Evolutionary conservation across 371 early-diverging fungal species (phyloP).

Genomic region (Rhizomucor miehei): DNA sequence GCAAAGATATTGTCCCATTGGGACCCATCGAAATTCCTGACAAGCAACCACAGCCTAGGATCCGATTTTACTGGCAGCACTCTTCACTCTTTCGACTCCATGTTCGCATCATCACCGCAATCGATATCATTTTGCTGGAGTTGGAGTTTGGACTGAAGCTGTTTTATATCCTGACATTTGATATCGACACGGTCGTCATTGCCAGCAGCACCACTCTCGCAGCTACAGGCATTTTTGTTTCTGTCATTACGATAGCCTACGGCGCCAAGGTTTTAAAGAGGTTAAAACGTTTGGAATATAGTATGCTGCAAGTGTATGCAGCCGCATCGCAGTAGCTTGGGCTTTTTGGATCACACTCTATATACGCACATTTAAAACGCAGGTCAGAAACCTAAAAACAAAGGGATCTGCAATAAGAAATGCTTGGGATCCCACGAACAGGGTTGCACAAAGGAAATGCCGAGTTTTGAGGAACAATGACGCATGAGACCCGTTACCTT

Average conservation of each 20-base stretch:
- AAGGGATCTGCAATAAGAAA: background rate
- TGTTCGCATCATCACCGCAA: conserved; percentile 31
- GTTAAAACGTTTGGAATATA: conserved; percentile 23
- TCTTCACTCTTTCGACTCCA: conserved; percentile 28
- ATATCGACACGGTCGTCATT: conserved; percentile 35
- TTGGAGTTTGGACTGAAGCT: conserved; percentile 41
- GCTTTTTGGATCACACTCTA: background rate
- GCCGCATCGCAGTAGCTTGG: background rate
- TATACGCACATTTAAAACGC: background rate
- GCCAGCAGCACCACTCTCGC: conserved; percentile 32
- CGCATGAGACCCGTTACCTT: no score
- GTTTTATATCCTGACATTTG: conserved; percentile 37
- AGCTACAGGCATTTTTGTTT: conserved; percentile 25
- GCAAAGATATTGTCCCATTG: conserved; percentile 30
- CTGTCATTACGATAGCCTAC: conserved; percentile 26
- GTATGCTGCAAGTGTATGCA: conserved; percentile 16
- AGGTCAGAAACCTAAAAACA: background rate
- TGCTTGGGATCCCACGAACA: no score
- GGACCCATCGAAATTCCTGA: conserved; percentile 17
- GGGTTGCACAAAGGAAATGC: no score
- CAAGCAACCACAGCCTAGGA: conserved; percentile 20
- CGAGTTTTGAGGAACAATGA: no score
- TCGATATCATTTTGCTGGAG: conserved; percentile 33
- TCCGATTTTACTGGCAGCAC: conserved; percentile 32
- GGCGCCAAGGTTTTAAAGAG: conserved; percentile 21